phyloP scores from a whole-genome alignment of 306 rosid genomes.

The Trichosanthes truncata region DNA sequence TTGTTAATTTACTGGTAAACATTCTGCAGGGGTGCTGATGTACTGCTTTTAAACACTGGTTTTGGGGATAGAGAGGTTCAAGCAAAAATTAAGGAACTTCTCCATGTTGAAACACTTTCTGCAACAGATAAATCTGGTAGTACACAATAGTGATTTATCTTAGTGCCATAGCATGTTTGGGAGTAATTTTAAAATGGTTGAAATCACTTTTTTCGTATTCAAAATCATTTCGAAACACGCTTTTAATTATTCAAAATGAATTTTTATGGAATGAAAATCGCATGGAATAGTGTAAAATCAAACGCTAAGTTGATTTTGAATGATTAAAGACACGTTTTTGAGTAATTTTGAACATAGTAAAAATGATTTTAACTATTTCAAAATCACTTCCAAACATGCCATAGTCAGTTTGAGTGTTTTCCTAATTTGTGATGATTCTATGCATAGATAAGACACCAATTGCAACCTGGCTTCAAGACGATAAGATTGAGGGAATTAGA shows the following conservation, averaged over 20 bases:
- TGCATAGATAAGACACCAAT: constrained; percentile 28
- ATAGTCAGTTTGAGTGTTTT: not conserved
- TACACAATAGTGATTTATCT: constrained; percentile 16
- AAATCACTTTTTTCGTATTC: too few relatives aligned
- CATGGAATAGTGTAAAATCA: too few relatives aligned
- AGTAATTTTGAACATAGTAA: too few relatives aligned
- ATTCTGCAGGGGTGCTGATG: constrained; percentile 61
- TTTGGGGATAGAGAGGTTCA: constrained; percentile 79
- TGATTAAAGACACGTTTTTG: too few relatives aligned
- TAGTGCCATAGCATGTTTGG: too few relatives aligned
- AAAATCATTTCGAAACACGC: too few relatives aligned
- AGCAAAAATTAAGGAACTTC: constrained; percentile 51
- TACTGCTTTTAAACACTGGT: constrained; percentile 55
- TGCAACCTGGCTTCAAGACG: constrained; percentile 77
- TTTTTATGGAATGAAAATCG: too few relatives aligned
- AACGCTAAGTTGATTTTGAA: too few relatives aligned
- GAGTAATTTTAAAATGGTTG: too few relatives aligned
- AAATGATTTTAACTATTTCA: too few relatives aligned
- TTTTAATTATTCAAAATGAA: too few relatives aligned
- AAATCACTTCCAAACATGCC: not conserved
- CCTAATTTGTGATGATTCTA: constrained; percentile 16
- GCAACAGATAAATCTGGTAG: constrained; percentile 52
- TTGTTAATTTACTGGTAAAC: not conserved
- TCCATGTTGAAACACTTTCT: constrained; percentile 34
- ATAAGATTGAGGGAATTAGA: constrained; percentile 50